These are phyloP conservation scores for Pouteria glomerata DNA, from an alignment of 148 eudicot genomes.

Conservation along the genomic window DNA sequence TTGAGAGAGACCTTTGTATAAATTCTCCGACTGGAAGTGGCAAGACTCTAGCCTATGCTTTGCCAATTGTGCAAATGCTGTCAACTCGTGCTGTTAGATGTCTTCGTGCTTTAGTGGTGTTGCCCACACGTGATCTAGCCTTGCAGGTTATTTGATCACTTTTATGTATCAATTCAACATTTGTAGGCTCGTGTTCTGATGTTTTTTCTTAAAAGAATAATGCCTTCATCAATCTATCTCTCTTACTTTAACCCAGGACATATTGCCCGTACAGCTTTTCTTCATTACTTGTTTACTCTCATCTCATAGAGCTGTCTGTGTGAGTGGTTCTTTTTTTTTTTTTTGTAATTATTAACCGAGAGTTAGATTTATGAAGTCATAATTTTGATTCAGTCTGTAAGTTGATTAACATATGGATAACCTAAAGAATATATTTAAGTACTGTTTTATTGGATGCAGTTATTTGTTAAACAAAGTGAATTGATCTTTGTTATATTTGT, in stretches of 20 bases:
- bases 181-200: neutral
- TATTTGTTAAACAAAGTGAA: too few species aligned
- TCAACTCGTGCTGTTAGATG: constrained; percentile 63
- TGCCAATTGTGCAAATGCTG: constrained; percentile 79
- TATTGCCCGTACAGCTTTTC: neutral
- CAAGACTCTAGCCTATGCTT: constrained; percentile 80
- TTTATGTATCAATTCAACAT: neutral
- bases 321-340: neutral
- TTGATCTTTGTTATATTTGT: too few species aligned
- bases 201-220: neutral
- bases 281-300: neutral
- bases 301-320: constrained; percentile 1
- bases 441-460: too few species aligned
- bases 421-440: neutral
- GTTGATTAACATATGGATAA: neutral
- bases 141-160: constrained; percentile 51
- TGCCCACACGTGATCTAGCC: constrained; percentile 93
- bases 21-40: constrained; percentile 98
- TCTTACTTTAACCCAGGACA: neutral
- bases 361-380: neutral
- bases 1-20: constrained; percentile 82
- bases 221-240: neutral
- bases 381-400: neutral
- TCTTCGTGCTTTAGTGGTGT: constrained; percentile 82
- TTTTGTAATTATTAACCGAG: too few species aligned